A percentile compares a stretch with the other conserved stretches of the same genome.
Evolutionary conservation across 176 grass and related monocot genomes (phyloP).

Genomic region (Zizania latifolia): DNA sequence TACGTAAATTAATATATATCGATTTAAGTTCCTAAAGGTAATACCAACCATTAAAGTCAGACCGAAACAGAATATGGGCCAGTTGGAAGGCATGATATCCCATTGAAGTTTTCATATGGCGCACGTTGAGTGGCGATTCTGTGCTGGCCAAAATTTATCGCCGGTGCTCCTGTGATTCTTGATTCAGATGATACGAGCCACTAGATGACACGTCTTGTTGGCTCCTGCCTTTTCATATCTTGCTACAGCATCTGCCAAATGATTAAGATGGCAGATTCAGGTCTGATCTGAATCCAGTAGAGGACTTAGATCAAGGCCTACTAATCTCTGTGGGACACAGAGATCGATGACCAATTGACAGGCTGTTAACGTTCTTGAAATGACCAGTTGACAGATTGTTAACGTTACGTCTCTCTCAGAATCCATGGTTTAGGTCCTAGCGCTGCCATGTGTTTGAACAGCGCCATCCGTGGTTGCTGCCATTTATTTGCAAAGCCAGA

Average conservation of each 20-base stretch:
- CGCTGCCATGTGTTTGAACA: conserved; percentile 43
- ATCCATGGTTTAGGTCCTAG: conserved; percentile 8
- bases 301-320: neutral
- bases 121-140: neutral
- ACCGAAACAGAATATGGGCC: too few relatives aligned
- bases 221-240: conserved; percentile 3
- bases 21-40: too few relatives aligned
- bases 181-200: conserved; percentile 16
- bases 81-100: conserved; percentile 17
- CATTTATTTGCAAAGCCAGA: conserved; percentile 22
- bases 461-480: conserved; percentile 16
- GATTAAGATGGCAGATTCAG: neutral
- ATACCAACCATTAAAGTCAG: too few relatives aligned
- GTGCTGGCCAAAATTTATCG: neutral
- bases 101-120: conserved; percentile 8
- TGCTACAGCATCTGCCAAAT: neutral
- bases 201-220: neutral
- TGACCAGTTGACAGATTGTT: conserved; percentile 7
- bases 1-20: too few relatives aligned
- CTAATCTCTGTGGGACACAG: conserved; percentile 22
- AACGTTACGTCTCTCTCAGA: neutral
- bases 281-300: neutral
- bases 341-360: neutral
- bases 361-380: neutral
- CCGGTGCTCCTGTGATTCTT: neutral